Evolutionary conservation across 169 alveolate genomes (phyloP), one percentile per base, ranked within the genome.

Genomic region (Amoebophrya sp.): DNA sequence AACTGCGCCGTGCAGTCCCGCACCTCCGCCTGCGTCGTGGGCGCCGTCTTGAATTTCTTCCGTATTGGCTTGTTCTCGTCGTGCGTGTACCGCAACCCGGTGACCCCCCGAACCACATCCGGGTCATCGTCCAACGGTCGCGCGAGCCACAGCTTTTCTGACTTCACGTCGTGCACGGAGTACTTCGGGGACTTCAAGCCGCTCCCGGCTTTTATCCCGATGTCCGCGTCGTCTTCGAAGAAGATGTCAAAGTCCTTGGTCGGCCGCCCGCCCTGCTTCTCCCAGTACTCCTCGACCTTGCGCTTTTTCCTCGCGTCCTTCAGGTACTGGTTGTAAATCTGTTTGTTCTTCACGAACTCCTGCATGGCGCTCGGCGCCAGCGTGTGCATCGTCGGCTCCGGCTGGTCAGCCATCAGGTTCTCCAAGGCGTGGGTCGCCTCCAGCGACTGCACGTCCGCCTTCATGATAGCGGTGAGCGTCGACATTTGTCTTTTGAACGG

Each of bases 301-400:
- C 83, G 29, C 29, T 18, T 66, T 25, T 66, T 66, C 35, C 83
- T 2, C 0, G 83, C 29, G 32, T 66, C 83, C 83, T 25, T 7
- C 38, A 66, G 32, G 32, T 66, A 66, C 32, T 66, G 1, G 83
- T 66, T 66, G 83, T 66, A 66, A 25, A 0, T 0, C 83, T 66
- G 83, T n/a, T 66, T 66, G 83, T 66, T 66, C 83, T 66, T 66
- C 83, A 66, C 83, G 83, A 7, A 66, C 35, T 66, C 83, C 83
- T 66, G 83, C 83, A 66, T 66, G 39, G 83, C 83, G 29, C 32
- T 7, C 32, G 83, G 83, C 83, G 83, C 83, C 35, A 66, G 83
- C 29, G 83, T 66, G 83, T 66, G 35, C 83, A 66, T 66, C 32
- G 83, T 66, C 35, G 83, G 83, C 83, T 66, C 83, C 35, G 83